Evolutionary conservation across 1,139 yeast species (phyloP).

Genomic region (Suhomyces guaymorum): DNA sequence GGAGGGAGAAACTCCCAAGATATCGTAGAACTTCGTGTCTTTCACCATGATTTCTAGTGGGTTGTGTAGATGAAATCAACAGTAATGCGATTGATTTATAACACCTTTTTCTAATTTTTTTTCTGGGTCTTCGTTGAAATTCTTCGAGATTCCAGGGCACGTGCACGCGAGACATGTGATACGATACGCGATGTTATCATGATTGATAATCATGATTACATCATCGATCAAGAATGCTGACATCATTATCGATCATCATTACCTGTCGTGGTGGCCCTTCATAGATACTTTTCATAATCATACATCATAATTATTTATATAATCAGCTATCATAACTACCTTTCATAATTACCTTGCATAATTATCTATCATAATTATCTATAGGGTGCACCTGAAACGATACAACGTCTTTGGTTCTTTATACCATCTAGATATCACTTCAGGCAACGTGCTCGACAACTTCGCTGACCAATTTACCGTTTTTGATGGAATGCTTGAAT

Average conservation of each 20-base stretch:
- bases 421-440: too few species aligned
- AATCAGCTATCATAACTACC: too few species aligned
- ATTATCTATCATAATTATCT: too few species aligned
- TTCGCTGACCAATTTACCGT: conserved; percentile 43
- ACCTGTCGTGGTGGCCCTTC: too few species aligned
- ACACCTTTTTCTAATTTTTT: conserved; percentile 6
- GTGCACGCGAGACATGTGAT: conserved; percentile 9
- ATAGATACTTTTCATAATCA: too few species aligned
- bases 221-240: too few species aligned
- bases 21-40: conserved; percentile 86
- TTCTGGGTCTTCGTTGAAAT: conserved; percentile 12
- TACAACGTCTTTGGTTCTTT: background rate
- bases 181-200: conserved; percentile 1
- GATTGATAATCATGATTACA: too few species aligned
- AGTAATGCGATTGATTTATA: conserved; percentile 6
- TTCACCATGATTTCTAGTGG: too few species aligned
- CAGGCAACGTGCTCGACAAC: conserved; percentile 53
- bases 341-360: too few species aligned
- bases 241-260: too few species aligned
- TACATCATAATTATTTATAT: too few species aligned
- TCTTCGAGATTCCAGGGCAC: conserved; percentile 11
- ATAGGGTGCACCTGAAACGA: background rate
- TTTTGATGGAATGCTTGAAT: conserved; percentile 57
- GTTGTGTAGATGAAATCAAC: background rate
- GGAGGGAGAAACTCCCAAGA: conserved; percentile 74